phyloP scores from a whole-genome alignment of 805 yeast genomes.

The Suhomyces sp. region DNA sequence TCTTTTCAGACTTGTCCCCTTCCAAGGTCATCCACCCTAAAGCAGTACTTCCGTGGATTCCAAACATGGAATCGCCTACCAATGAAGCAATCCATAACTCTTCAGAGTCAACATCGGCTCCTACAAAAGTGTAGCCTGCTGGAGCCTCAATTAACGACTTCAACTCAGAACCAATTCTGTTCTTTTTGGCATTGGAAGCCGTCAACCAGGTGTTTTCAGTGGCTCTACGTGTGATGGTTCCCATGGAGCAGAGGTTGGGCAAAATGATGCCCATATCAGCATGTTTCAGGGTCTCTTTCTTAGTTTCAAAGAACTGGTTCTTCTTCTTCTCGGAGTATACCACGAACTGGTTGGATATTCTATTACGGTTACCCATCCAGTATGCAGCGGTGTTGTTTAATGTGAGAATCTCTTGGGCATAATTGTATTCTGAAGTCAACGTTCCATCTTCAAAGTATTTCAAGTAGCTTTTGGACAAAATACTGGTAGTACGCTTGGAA shows the following conservation, averaged over 20 bases:
- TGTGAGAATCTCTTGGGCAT: constrained; percentile 76
- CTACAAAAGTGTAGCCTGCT: constrained; percentile 83
- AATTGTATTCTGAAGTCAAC: constrained; percentile 63
- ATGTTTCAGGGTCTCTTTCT: constrained; percentile 19
- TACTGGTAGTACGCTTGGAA: constrained; percentile 62
- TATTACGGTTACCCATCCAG: constrained; percentile 88
- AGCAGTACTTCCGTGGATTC: constrained; percentile 92
- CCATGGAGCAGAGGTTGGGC: constrained; percentile 88
- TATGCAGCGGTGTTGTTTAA: constrained; percentile 79
- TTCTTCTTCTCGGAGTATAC: constrained; percentile 46
- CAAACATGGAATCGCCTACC: constrained; percentile 87
- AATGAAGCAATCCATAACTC: constrained; percentile 97
- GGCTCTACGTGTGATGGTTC: constrained; percentile 93
- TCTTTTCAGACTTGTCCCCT: constrained; percentile 87
- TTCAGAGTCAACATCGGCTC: constrained; percentile 98
- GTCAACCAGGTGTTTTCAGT: constrained; percentile 98
- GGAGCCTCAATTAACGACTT: constrained; percentile 88
- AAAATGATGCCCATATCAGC: constrained; percentile 64
- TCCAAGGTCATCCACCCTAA: constrained; percentile 99
- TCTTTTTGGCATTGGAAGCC: constrained; percentile 87
- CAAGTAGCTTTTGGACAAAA: constrained; percentile 75
- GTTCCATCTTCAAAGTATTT: constrained; percentile 70
- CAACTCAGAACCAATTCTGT: constrained; percentile 88
- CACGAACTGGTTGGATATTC: constrained; percentile 83
- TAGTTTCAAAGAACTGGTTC: constrained; percentile 24